phyloP scores from a whole-genome alignment of 495 filamentous ascomycete genomes.

The Aspergillus nanangensis region DNA sequence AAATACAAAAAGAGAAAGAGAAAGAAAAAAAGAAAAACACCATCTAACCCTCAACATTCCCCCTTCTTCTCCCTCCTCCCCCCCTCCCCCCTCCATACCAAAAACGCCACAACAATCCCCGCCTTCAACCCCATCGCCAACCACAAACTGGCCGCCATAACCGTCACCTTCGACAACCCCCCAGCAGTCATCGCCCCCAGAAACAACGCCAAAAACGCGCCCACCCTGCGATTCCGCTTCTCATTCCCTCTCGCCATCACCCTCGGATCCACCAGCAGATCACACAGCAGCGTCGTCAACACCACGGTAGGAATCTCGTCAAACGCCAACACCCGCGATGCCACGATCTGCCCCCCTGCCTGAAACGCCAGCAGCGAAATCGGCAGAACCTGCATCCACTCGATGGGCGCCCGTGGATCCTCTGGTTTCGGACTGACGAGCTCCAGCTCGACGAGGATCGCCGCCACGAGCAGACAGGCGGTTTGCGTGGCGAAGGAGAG shows the following conservation, averaged over 20 bases:
- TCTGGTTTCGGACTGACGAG: conserved; percentile 33
- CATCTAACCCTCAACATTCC: conserved; percentile 2
- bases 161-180: conserved; percentile 23
- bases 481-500: conserved; percentile 54
- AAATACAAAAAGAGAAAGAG: background rate
- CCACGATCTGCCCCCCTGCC: conserved; percentile 62
- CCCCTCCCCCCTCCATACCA: conserved; percentile 25
- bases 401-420: conserved; percentile 27
- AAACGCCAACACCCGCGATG: conserved; percentile 53
- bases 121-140: conserved; percentile 33
- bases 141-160: conserved; percentile 33
- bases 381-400: conserved; percentile 33
- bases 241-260: conserved; percentile 24
- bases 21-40: background rate
- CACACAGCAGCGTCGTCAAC: conserved; percentile 62
- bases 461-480: conserved; percentile 46
- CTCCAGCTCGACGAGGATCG: conserved; percentile 44
- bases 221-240: conserved; percentile 29
- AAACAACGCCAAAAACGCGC: conserved; percentile 29
- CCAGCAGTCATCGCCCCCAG: conserved; percentile 37
- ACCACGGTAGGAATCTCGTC: conserved; percentile 70
- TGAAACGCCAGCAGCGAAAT: conserved; percentile 65
- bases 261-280: conserved; percentile 41
- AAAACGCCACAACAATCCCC: conserved; percentile 24
- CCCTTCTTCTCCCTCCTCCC: conserved; percentile 8